Evolutionary conservation across 2,329 filamentous ascomycete species (phyloP).

Genomic region (Sphaerostilbella broomeana): DNA sequence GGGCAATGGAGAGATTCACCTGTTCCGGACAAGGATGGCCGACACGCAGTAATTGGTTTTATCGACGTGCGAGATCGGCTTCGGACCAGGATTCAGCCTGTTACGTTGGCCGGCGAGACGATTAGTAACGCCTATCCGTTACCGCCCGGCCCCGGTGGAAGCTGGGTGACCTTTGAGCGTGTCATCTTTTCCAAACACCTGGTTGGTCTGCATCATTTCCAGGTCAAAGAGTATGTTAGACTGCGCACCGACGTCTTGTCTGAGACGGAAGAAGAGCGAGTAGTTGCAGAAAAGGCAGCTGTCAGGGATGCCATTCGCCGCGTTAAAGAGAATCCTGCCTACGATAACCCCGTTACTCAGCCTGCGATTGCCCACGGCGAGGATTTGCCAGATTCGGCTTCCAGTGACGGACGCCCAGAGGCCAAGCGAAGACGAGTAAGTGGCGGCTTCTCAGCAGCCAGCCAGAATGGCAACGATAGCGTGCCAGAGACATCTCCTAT

Average conservation of each 20-base stretch:
- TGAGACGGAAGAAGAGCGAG: conserved; percentile 33
- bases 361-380: conserved; percentile 45
- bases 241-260: conserved; percentile 37
- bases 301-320: conserved; percentile 41
- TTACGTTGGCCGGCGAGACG: conserved; percentile 41
- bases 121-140: conserved; percentile 42
- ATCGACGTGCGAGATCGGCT: conserved; percentile 56
- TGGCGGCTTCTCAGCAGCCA: conserved; percentile 28
- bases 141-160: conserved; percentile 53
- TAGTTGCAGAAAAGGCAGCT: conserved; percentile 35
- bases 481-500: conserved; percentile 9
- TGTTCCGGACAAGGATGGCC: conserved; percentile 40
- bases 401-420: conserved; percentile 27
- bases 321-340: conserved; percentile 36
- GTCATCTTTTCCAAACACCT: conserved; percentile 54
- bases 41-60: conserved; percentile 56
- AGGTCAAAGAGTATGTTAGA: conserved; percentile 58
- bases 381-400: conserved; percentile 37
- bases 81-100: conserved; percentile 50
- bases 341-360: conserved; percentile 36
- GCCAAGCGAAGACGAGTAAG: conserved; percentile 44
- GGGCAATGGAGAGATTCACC: conserved; percentile 56
- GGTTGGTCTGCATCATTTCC: conserved; percentile 46
- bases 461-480: conserved; percentile 23
- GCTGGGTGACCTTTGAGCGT: conserved; percentile 58